Evolutionary conservation across 2,329 filamentous ascomycete genomes (phyloP).

Genomic region (Trichoderma asperellum): DNA sequence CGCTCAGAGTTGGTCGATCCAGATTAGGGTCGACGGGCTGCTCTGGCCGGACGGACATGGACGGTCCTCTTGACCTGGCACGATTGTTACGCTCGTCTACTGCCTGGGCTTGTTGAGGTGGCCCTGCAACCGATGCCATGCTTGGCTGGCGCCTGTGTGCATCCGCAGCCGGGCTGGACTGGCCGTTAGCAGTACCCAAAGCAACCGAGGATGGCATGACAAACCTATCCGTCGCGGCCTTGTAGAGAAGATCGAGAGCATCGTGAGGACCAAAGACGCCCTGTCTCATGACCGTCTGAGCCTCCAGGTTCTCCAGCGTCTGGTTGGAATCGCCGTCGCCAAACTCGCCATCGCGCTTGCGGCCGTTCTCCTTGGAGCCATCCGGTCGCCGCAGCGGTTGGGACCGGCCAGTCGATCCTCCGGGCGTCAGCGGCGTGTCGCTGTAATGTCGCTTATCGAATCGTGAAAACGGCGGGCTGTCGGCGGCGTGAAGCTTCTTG

Average conservation of each 20-base stretch:
- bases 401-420: slow-evolving; percentile 65
- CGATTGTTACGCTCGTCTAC: slow-evolving; percentile 7
- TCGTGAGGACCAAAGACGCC: slow-evolving; percentile 92
- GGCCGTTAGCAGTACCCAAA: slow-evolving; percentile 21
- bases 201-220: slow-evolving; percentile 35
- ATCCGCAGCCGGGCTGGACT: slow-evolving; percentile 33
- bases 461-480: slow-evolving; percentile 48
- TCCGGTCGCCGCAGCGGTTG: slow-evolving; percentile 69
- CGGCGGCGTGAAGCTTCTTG: slow-evolving; percentile 62
- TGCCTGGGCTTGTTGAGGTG: slow-evolving; percentile 30
- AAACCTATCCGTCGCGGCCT: slow-evolving; percentile 72
- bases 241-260: slow-evolving; percentile 87
- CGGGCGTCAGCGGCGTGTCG: slow-evolving; percentile 64
- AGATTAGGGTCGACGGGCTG: slow-evolving; percentile 53
- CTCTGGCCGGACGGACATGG: slow-evolving; percentile 30
- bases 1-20: slow-evolving; percentile 49
- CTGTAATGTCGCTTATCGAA: slow-evolving; percentile 52
- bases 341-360: slow-evolving; percentile 43
- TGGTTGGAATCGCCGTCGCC: slow-evolving; percentile 60
- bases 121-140: slow-evolving; percentile 34
- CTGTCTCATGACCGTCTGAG: slow-evolving; percentile 65
- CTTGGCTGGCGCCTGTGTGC: slow-evolving; percentile 41
- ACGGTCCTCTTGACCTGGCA: slow-evolving; percentile 25
- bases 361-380: slow-evolving; percentile 42
- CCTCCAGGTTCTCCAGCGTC: slow-evolving; percentile 67